Conservation (phyloP, 495 filamentous ascomycete species). For the Aspergillus olivimuriae region DNA sequence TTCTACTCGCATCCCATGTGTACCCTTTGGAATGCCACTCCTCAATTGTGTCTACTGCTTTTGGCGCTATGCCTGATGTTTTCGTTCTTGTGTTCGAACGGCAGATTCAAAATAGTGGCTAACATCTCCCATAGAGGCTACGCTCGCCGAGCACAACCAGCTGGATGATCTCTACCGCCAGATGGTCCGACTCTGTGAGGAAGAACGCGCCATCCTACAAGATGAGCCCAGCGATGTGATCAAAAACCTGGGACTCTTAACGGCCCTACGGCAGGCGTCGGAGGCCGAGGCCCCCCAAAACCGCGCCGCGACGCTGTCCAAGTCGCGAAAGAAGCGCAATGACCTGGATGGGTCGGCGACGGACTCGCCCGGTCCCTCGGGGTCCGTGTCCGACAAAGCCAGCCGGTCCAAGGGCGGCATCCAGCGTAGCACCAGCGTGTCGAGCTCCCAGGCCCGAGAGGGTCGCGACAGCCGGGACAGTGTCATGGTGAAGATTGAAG, state of each 20-base stretch:
- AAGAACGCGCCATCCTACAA: constrained; percentile 51
- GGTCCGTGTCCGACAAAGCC: constrained; percentile 38
- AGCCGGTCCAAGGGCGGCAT: constrained; percentile 38
- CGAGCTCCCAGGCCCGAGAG: constrained; percentile 39
- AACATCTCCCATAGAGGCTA: constrained; percentile 29
- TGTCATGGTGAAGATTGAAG: constrained; percentile 48
- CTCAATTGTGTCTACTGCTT: too few species aligned
- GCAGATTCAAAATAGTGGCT: too few species aligned
- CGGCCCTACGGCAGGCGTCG: constrained; percentile 51
- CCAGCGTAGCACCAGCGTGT: constrained; percentile 52
- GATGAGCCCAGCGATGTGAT: constrained; percentile 54
- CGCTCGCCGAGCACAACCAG: constrained; percentile 36
- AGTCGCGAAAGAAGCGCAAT: constrained; percentile 58
- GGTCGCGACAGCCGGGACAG: constrained; percentile 31
- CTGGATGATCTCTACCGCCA: constrained; percentile 56
- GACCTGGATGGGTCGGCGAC: constrained; percentile 63
- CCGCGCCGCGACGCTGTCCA: constrained; percentile 37
- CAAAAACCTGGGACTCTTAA: constrained; percentile 53
- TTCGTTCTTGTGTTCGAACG: too few species aligned
- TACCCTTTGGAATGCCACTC: too few species aligned
- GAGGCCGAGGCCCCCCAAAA: constrained; percentile 51
- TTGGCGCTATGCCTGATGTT: too few species aligned
- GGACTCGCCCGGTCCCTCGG: constrained; percentile 65
- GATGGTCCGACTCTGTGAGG: constrained; percentile 56
- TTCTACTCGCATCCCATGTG: neutral